These are phyloP conservation scores for Tolypocladium tropicale DNA, from an alignment of 2,329 filamentous ascomycete species.

Conservation along the genomic window DNA sequence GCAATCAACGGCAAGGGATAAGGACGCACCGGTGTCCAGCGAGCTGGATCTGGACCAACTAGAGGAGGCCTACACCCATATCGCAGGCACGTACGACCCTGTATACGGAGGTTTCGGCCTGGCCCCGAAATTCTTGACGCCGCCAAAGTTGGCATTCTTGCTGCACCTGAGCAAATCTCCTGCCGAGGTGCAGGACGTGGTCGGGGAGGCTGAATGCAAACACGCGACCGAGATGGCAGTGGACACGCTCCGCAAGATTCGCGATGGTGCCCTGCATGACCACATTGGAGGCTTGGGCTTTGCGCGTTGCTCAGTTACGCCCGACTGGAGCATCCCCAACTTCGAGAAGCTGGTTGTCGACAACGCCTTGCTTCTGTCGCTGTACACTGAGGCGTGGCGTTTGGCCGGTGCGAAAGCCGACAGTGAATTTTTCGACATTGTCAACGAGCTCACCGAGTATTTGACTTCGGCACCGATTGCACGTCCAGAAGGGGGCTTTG, in stretches of 20 bases:
- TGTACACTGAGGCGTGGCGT: constrained; percentile 82
- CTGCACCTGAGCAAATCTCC: constrained; percentile 65
- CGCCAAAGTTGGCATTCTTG: constrained; percentile 74
- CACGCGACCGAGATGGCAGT: constrained; percentile 71
- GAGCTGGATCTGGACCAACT: constrained; percentile 81
- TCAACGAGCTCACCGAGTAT: constrained; percentile 80
- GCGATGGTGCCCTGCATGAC: constrained; percentile 43
- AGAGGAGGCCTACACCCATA: constrained; percentile 79
- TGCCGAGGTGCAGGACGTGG: constrained; percentile 66
- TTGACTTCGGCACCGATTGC: constrained; percentile 62
- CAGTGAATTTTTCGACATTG: constrained; percentile 64
- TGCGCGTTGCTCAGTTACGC: constrained; percentile 74
- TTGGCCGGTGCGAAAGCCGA: constrained; percentile 39
- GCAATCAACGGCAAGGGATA: constrained; percentile 9
- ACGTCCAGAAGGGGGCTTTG: constrained; percentile 63
- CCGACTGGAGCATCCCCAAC: constrained; percentile 88
- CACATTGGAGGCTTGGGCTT: constrained; percentile 45
- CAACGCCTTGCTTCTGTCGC: constrained; percentile 72
- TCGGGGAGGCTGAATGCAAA: constrained; percentile 69
- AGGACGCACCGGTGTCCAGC: constrained; percentile 37
- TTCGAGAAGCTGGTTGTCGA: constrained; percentile 98
- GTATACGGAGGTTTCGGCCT: constrained; percentile 70
- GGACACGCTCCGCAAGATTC: constrained; percentile 67
- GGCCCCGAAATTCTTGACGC: constrained; percentile 83
- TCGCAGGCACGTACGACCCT: constrained; percentile 69